Evolutionary conservation across 257 asterid species (phyloP).

Genomic region (Nicotiana tomentosiformis): DNA sequence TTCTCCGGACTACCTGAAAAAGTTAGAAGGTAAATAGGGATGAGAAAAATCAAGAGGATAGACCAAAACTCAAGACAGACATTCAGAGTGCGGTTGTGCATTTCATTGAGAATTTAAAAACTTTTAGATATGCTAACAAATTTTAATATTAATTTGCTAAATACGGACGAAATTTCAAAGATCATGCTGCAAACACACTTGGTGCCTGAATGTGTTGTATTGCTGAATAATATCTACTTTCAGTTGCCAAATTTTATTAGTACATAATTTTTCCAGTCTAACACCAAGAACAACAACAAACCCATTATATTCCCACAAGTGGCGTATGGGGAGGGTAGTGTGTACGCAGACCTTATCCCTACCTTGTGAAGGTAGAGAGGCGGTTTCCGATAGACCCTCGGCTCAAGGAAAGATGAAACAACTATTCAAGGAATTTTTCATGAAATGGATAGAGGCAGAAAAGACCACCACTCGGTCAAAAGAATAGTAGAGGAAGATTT

Average conservation of each 20-base stretch:
- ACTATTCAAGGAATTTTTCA: neutral
- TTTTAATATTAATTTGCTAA: neutral
- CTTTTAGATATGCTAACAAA: neutral
- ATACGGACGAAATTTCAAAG: neutral
- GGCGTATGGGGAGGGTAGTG: too few relatives aligned
- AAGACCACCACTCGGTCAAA: neutral
- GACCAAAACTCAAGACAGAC: neutral
- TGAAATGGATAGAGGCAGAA: neutral
- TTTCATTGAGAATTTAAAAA: neutral
- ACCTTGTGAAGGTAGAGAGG: too few relatives aligned
- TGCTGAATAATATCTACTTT: neutral
- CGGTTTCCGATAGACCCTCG: too few relatives aligned
- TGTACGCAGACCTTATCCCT: too few relatives aligned
- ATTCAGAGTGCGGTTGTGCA: neutral
- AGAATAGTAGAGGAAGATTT: neutral
- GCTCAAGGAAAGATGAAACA: too few relatives aligned
- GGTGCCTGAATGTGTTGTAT: neutral
- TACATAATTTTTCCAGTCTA: neutral
- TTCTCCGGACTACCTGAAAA: constrained; percentile 59
- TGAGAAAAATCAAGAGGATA: neutral
- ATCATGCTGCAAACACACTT: neutral
- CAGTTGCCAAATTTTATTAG: neutral
- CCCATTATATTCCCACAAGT: too few relatives aligned
- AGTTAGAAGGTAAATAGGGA: neutral
- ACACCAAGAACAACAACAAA: neutral